A percentile compares a stretch with the other conserved stretches of the same genome.
Evolutionary conservation across 1,284 basidiomycete species (phyloP).

Genomic region (Malassezia psittaci): DNA sequence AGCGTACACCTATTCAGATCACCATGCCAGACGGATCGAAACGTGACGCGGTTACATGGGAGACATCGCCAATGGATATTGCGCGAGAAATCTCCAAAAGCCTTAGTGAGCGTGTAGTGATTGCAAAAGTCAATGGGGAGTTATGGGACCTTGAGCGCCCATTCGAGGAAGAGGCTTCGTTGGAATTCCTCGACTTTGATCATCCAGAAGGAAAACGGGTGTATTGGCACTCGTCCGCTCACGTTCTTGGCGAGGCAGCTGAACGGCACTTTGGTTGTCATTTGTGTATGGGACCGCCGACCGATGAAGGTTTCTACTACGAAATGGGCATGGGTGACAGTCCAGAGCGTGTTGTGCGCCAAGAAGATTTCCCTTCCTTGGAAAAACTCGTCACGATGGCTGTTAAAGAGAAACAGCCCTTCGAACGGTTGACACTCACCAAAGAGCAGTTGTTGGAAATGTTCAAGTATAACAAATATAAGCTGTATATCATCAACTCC

Average conservation of each 20-base stretch:
- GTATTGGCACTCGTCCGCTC: constrained; percentile 99
- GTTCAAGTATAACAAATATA: constrained; percentile 99
- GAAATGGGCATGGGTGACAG: constrained; percentile 63
- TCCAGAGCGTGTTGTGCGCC: constrained; percentile 32
- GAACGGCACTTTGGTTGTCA: constrained; percentile 96
- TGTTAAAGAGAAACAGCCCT: constrained; percentile 93
- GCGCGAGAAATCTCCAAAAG: constrained; percentile 79
- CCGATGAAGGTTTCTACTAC: constrained; percentile 98
- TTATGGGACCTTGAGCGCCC: constrained; percentile 95
- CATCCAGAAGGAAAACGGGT: constrained; percentile 74
- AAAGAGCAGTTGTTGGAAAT: constrained; percentile 92
- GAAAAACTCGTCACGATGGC: constrained; percentile 80
- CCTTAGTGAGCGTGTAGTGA: constrained; percentile 78
- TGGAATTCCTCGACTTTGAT: constrained; percentile 88
- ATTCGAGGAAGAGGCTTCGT: constrained; percentile 67
- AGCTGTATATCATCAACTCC: constrained; percentile 85
- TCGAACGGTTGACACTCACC: constrained; percentile 82
- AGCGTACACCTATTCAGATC: constrained; percentile 72
- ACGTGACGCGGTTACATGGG: constrained; percentile 76
- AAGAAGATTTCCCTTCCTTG: constrained; percentile 73
- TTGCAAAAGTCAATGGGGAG: constrained; percentile 81
- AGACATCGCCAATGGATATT: constrained; percentile 88
- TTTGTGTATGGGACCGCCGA: constrained; percentile 91
- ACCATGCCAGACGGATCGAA: constrained; percentile 79
- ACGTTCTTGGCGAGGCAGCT: constrained; percentile 94